Evolutionary conservation across 1,284 basidiomycete species (phyloP).

Genomic region (Ustilago curta): DNA sequence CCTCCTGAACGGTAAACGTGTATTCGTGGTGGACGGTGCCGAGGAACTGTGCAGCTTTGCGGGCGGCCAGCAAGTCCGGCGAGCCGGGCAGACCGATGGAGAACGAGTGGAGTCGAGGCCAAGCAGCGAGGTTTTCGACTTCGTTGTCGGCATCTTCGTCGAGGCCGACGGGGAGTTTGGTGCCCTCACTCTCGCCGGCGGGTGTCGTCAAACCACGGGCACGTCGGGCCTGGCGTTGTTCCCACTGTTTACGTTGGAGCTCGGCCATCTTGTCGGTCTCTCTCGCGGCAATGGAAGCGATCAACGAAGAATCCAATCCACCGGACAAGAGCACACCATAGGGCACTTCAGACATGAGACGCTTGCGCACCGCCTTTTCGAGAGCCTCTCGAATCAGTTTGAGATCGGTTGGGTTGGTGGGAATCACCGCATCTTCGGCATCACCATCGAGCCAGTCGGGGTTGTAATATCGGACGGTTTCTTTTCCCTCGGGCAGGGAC

Average conservation of each 20-base stretch:
- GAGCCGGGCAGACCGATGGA: conserved; percentile 95
- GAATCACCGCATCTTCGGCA: conserved; percentile 74
- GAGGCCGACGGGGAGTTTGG: conserved; percentile 70
- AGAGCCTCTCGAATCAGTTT: conserved; percentile 76
- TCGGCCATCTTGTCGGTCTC: conserved; percentile 86
- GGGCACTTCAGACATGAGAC: conserved; percentile 98
- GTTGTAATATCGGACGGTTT: conserved; percentile 69
- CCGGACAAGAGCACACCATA: conserved; percentile 97
- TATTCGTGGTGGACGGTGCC: conserved; percentile 98
- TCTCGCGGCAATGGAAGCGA: conserved; percentile 94
- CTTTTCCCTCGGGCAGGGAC: conserved; percentile 63
- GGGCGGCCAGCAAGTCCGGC: conserved; percentile 92
- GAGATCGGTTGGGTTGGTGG: conserved; percentile 78
- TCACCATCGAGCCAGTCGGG: conserved; percentile 70
- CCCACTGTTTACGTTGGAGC: conserved; percentile 73
- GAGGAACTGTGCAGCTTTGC: conserved; percentile 91
- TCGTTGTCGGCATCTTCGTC: conserved; percentile 68
- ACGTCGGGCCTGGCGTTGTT: conserved; percentile 70
- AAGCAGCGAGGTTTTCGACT: conserved; percentile 75
- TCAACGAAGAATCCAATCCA: conserved; percentile 94
- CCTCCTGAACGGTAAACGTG: conserved; percentile 98
- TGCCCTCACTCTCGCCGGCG: conserved; percentile 53
- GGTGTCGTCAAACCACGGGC: conserved; percentile 57
- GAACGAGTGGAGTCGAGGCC: conserved; percentile 98
- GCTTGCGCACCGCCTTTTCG: conserved; percentile 92